Evolutionary conservation across 2,329 filamentous ascomycete species (phyloP).

Genomic region (Plenodomus tracheiphilus): DNA sequence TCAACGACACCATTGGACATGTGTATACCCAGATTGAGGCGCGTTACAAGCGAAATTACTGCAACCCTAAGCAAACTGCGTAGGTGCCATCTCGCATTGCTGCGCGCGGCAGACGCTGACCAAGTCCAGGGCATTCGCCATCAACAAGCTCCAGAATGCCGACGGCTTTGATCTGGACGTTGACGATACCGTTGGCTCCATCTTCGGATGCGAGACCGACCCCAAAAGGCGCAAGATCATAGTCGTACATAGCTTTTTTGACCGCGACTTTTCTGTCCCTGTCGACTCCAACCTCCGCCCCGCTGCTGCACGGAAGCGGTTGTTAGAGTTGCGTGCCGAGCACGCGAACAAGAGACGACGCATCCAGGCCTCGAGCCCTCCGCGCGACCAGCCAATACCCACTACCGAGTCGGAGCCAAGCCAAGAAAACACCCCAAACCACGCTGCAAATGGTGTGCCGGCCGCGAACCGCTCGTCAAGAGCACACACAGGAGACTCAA

Average conservation of each 20-base stretch:
- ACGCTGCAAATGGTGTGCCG: not conserved
- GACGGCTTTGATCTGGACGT: constrained; percentile 44
- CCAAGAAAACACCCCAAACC: constrained; percentile 11
- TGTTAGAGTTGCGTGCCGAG: constrained; percentile 12
- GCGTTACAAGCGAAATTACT: constrained; percentile 42
- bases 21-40: constrained; percentile 38
- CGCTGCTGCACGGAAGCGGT: constrained; percentile 24
- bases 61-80: constrained; percentile 22
- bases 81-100: constrained; percentile 8
- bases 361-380: constrained; percentile 18
- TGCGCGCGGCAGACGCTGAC: constrained; percentile 2
- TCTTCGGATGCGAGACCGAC: constrained; percentile 37
- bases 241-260: constrained; percentile 31
- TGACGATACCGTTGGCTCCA: constrained; percentile 38
- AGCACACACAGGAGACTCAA: constrained; percentile 22
- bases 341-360: constrained; percentile 29
- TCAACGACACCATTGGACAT: constrained; percentile 32
- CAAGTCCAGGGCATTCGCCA: constrained; percentile 29
- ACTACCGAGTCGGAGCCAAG: constrained; percentile 28
- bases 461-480: constrained; percentile 2
- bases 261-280: constrained; percentile 40
- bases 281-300: constrained; percentile 35
- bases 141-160: constrained; percentile 43
- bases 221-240: constrained; percentile 33
- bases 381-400: constrained; percentile 32